Percentiles rank a stretch among this genome's conserved stretches.
These are phyloP conservation scores for Nothopassalora personata DNA, from an alignment of 2,329 filamentous ascomycete species.

Conservation along the genomic window DNA sequence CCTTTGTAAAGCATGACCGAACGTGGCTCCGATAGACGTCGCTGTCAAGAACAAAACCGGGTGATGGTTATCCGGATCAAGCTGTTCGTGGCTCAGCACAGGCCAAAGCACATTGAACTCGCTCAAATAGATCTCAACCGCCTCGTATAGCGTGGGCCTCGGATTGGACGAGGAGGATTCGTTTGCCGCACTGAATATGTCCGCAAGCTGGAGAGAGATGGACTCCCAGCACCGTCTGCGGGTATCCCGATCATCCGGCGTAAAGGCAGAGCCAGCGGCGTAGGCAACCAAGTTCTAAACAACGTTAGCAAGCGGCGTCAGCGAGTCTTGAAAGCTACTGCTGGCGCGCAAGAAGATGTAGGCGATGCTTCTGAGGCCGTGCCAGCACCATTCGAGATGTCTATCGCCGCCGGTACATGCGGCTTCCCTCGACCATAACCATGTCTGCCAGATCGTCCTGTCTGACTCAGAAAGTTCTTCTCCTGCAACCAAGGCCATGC, in stretches of 20 bases:
- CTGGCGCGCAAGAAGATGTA: neutral
- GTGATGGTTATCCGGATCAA: slow-evolving; percentile 11
- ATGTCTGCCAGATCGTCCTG: neutral
- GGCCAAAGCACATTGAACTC: slow-evolving; percentile 16
- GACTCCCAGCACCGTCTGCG: slow-evolving; percentile 13
- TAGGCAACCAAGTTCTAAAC: slow-evolving; percentile 12
- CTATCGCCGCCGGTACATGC: neutral
- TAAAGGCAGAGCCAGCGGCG: slow-evolving; percentile 12
- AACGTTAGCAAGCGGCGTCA: slow-evolving; percentile 4
- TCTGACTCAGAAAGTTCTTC: slow-evolving; percentile 7
- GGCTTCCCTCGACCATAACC: neutral
- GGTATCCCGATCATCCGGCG: slow-evolving; percentile 6
- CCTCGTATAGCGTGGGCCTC: slow-evolving; percentile 8
- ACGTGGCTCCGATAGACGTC: slow-evolving; percentile 16
- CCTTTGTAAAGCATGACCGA: slow-evolving; percentile 6
- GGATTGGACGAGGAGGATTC: neutral
- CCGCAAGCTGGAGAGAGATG: slow-evolving; percentile 12
- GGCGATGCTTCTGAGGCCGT: neutral
- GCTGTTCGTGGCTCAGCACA: slow-evolving; percentile 8
- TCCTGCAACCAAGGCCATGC: slow-evolving; percentile 15
- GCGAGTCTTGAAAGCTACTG: neutral
- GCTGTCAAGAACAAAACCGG: slow-evolving; percentile 14
- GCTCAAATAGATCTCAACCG: slow-evolving; percentile 10
- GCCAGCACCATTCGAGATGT: neutral
- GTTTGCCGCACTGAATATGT: slow-evolving; percentile 5